Evolutionary conservation across 805 yeast species (phyloP), one percentile per base, ranked within the genome.

Genomic region (Jamesozyma rosinii): DNA sequence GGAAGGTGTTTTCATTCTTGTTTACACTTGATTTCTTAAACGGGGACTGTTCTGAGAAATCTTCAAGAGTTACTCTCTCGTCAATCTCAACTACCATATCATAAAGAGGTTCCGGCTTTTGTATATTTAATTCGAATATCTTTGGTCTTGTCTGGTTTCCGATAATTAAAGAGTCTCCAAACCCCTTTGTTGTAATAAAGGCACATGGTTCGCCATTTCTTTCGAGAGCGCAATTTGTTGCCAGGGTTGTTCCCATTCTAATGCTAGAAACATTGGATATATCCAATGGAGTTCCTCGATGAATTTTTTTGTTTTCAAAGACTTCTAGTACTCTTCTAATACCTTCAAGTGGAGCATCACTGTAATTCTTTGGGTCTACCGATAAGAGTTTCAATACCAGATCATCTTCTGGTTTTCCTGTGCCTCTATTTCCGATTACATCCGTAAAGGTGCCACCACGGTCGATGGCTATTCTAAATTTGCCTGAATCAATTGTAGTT

Each of bases 371-470:
- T 0, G 96, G 95, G 55, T 89, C 97, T 3, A 85, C 95, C 0
- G 95, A 86, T 20, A 89, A 68, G 24, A 89, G 66, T 61, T 89
- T 89, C 60, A 89, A 72, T 2, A 84, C 78, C 31, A 75, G 71
- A 55, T 83, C 89, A 33, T 72, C 75, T 37, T 71, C 70, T 24
- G 62, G 65, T 47, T 71, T 63, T 32, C 71, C 73, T 14, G 70
- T 55, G 57, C 76, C 66, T 50, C 70, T 67, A 49, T 69, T 70
- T 11, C 73, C 75, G 43, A 78, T 64, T 63, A 82, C 71, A 55
- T 86, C 97, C 0, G 95, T 86, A 67, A 88, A 88, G 0, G 97
- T 89, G 44, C 97, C 97, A 49, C 97, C 97, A 49, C 90, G 63
- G 51, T 73, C 76, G 35, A 72, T 67, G 5, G 76, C 74, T 15